Percentiles rank a stretch among this genome's conserved stretches.
Evolutionary conservation across 495 filamentous ascomycete species (phyloP).

Genomic region (Podospora sp.): DNA sequence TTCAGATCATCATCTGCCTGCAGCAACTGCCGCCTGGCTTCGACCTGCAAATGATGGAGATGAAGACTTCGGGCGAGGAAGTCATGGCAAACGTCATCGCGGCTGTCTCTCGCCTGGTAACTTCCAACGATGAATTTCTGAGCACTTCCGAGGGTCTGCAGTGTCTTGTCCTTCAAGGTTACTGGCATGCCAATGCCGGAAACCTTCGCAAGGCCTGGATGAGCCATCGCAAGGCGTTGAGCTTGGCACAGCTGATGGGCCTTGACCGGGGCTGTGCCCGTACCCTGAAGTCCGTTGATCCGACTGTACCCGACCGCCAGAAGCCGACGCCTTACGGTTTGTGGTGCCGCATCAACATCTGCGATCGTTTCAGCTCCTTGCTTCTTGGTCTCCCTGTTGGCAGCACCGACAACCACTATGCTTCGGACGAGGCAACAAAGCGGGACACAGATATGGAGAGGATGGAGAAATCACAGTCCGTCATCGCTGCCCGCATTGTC

Average conservation of each 20-base stretch:
- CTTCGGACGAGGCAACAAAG: constrained; percentile 33
- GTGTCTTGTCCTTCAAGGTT: constrained; percentile 39
- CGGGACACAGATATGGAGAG: constrained; percentile 34
- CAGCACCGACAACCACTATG: constrained; percentile 38
- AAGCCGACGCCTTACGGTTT: constrained; percentile 29
- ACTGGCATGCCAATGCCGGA: constrained; percentile 48
- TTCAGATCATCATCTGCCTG: constrained; percentile 53
- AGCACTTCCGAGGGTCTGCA: constrained; percentile 50
- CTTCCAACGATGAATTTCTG: constrained; percentile 54
- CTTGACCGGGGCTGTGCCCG: constrained; percentile 36
- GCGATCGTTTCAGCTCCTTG: constrained; percentile 40
- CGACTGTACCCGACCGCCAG: constrained; percentile 22
- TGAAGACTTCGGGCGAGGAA: constrained; percentile 34
- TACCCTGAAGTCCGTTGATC: constrained; percentile 38
- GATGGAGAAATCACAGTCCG: constrained; percentile 40
- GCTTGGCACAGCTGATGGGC: constrained; percentile 50
- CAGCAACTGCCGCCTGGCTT: constrained; percentile 44
- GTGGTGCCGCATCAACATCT: constrained; percentile 41
- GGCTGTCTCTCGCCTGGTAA: constrained; percentile 44
- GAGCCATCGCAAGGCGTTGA: constrained; percentile 43
- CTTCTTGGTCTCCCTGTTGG: constrained; percentile 47
- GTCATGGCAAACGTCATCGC: constrained; percentile 42
- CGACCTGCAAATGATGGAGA: constrained; percentile 30
- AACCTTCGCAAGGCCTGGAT: constrained; percentile 53
- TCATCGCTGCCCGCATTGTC: constrained; percentile 43